Conservation (phyloP, 495 filamentous ascomycete genomes). For the Penicillium psychrofluorescens region DNA sequence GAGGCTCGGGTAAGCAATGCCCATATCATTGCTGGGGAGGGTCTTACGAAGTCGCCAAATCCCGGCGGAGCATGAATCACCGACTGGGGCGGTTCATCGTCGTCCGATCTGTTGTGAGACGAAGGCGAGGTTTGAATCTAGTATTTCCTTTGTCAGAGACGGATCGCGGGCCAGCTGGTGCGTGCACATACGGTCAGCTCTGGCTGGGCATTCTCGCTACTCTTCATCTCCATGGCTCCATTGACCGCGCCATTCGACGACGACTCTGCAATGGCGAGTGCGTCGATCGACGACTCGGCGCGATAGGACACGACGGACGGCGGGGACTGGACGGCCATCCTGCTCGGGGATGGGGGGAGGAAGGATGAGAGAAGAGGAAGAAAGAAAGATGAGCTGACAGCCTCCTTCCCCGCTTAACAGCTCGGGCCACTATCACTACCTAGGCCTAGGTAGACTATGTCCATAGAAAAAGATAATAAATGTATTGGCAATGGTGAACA, state of each 20-base stretch:
- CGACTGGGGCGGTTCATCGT: constrained; percentile 67
- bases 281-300: neutral
- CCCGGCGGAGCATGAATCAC: constrained; percentile 83
- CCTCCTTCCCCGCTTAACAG: neutral
- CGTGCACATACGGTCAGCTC: neutral
- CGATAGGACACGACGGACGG: constrained; percentile 18
- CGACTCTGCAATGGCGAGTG: too few relatives aligned
- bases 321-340: constrained; percentile 29
- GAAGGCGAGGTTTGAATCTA: constrained; percentile 54
- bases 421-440: neutral
- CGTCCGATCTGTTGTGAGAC: constrained; percentile 47
- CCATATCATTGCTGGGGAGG: neutral
- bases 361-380: neutral
- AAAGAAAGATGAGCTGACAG: neutral
- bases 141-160: too few relatives aligned
- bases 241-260: too few relatives aligned
- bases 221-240: too few relatives aligned
- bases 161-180: too few relatives aligned
- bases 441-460: too few relatives aligned
- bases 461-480: neutral
- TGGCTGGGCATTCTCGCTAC: neutral
- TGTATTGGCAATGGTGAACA: neutral
- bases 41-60: constrained; percentile 68
- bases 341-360: constrained; percentile 5
- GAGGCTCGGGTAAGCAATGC: neutral